Conservation (phyloP, 2,329 filamentous ascomycete genomes). For the Curvularia spicifera region DNA sequence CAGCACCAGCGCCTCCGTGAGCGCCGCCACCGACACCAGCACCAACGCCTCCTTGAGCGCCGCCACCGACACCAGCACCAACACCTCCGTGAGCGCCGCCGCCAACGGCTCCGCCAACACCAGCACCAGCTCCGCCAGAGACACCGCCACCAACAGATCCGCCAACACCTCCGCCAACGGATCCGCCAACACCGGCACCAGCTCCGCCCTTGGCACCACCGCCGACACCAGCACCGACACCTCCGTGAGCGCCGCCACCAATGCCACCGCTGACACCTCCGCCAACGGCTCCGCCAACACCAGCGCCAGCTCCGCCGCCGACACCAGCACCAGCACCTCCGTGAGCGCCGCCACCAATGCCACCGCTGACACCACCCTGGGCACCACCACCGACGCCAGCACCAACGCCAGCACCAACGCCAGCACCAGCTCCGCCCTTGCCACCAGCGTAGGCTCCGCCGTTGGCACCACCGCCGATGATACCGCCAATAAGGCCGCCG, state of each 20-base stretch:
- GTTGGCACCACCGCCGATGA: not conserved
- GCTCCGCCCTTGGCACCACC: not conserved
- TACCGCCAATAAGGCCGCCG: not conserved
- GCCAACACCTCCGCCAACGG: not conserved
- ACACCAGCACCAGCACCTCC: no score
- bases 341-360: no score
- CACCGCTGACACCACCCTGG: no score
- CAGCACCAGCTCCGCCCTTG: not conserved
- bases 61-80: no score
- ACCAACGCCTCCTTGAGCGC: no score
- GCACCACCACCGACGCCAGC: no score
- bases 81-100: not conserved
- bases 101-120: not conserved
- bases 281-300: no score
- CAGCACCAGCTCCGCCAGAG: conserved; percentile 2
- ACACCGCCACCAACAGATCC: not conserved
- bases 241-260: not conserved
- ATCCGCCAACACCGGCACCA: not conserved
- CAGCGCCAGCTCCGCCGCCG: not conserved
- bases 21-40: not conserved
- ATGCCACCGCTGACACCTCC: no score
- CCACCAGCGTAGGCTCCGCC: conserved; percentile 1
- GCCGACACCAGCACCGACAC: not conserved
- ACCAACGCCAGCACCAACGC: no score
- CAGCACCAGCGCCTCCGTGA: conserved; percentile 1